Evolutionary conservation across 495 filamentous ascomycete species (phyloP), one percentile per base, ranked within the genome.

Genomic region (Immersiella caudata): DNA sequence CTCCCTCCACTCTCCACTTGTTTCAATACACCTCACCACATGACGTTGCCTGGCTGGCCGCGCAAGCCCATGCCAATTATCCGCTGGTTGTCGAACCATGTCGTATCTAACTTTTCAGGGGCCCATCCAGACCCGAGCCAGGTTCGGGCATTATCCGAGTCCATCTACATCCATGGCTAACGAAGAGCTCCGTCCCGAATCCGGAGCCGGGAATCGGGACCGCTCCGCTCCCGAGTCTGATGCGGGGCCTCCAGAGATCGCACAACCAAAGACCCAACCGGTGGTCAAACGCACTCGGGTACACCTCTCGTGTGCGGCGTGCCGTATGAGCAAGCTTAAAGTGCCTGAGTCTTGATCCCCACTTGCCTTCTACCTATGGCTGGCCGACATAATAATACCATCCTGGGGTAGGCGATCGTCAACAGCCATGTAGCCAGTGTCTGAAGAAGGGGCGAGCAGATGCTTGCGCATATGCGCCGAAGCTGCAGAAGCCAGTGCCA

Each of bases 381-480:
- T n/a, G n/a, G n/a, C n/a, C n/a, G n/a, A n/a, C n/a, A n/a, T n/a
- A n/a, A n/a, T n/a, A n/a, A n/a, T n/a, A n/a, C n/a, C n/a, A n/a
- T n/a, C n/a, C 29, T 33, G 29, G 29, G 8, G 16, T 27, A 70
- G 69, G 69, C 46, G 68, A 73, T 56, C 65, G 67, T 20, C 46
- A 65, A 27, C 62, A 68, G 26, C 72, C 73, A 27, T 75, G 80
- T 70, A 69, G 72, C 16, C 78, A 81, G 35, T 88, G 84, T 62
- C 64, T 77, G 24, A 82, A 82, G 61, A 80, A 79, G 62, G 81
- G 79, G 36, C 73, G 76, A 40, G 71, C 69, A 0, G 75, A 77
- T 0, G 67, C 71, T 3, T 87, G 85, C 68, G 71, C 71, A 1
- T 85, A 86, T 70, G 81, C 80, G 14, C 74, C 78, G 9, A 79